Evolutionary conservation across 1,284 basidiomycete species (phyloP), one percentile per base, ranked within the genome.

Genomic region (Xerocomus cyaneibrunnescens): DNA sequence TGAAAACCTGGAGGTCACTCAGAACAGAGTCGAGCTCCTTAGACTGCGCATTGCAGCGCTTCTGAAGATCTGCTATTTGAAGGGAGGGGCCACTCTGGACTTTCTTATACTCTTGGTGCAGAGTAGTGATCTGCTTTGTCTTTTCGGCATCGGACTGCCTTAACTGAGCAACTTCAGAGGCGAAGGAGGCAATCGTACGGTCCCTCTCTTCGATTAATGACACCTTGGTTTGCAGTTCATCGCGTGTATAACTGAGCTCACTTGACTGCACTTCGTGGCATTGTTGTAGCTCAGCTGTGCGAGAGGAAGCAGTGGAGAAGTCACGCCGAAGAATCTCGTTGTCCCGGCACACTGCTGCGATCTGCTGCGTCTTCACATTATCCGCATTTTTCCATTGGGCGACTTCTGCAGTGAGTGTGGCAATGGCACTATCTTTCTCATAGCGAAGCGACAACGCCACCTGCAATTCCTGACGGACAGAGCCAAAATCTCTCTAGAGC

Each of bases 11-110:
- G 14, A 58, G 37, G 16, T 58, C 37, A 3, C 16, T 6, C 9
- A 44, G 50, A 31, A 47, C n/a, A 14, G 58, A 49, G 12, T n/a
- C 10, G 2, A 58, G 25, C 4, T 47, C 51, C 6, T 32, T 31
- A 3, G 44, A 46, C n/a, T 55, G 58, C 23, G 2, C 22, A 2
- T 60, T 43, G 14, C 21, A 57, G 12, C 35, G 48, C n/a, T 31
- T 22, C 45, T 40, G 38, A 2, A 57, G 35, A 2, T 39, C 25
- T 21, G 34, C 8, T 7, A 10, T 27, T 42, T 43, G 12, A 40
- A 19, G n/a, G 45, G 31, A 17, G 34, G 4, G 13, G 38, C n/a
- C 3, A 19, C 32, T 17, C 31, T 17, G 40, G 9, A 55, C 34
- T 4, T 9, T 27, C 37, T 59, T 41, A 10, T 43, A 30, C 2